Conservation (phyloP, 164 flowering plant genomes). For the Macadamia integrifolia region DNA sequence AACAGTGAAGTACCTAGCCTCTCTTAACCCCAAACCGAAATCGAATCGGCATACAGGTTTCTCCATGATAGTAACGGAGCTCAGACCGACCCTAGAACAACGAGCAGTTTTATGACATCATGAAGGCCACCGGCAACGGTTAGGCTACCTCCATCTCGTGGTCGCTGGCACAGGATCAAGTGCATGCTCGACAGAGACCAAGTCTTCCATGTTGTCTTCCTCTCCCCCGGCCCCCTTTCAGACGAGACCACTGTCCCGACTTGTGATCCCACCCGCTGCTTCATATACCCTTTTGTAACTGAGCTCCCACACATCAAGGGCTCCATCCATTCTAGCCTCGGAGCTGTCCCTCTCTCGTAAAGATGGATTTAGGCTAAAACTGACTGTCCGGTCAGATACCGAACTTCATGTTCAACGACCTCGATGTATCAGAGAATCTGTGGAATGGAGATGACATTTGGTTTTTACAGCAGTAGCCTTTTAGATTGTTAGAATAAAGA, state of each 20-base stretch:
- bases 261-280: conserved; percentile 57
- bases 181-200: conserved; percentile 91
- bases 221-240: conserved; percentile 84
- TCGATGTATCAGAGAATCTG: conserved; percentile 1
- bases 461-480: too few species aligned
- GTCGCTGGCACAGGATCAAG: conserved; percentile 97
- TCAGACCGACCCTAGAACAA: conserved; percentile 72
- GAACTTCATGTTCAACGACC: conserved; percentile 26
- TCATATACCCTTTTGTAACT: conserved; percentile 61
- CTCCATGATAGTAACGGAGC: conserved; percentile 50
- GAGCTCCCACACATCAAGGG: conserved; percentile 66
- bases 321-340: conserved; percentile 45
- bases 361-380: conserved; percentile 71
- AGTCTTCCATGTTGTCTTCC: conserved; percentile 75
- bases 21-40: too few species aligned
- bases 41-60: conserved; percentile 38
- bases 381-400: conserved; percentile 63
- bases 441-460: too few species aligned
- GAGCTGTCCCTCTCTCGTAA: conserved; percentile 41
- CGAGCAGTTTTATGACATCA: conserved; percentile 79
- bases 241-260: conserved; percentile 96
- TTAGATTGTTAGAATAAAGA: too few species aligned
- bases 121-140: conserved; percentile 86
- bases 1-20: too few species aligned
- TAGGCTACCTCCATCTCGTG: conserved; percentile 83